phyloP scores from a whole-genome alignment of 192 early-diverging fungal species.

The Coemansia sp. region DNA sequence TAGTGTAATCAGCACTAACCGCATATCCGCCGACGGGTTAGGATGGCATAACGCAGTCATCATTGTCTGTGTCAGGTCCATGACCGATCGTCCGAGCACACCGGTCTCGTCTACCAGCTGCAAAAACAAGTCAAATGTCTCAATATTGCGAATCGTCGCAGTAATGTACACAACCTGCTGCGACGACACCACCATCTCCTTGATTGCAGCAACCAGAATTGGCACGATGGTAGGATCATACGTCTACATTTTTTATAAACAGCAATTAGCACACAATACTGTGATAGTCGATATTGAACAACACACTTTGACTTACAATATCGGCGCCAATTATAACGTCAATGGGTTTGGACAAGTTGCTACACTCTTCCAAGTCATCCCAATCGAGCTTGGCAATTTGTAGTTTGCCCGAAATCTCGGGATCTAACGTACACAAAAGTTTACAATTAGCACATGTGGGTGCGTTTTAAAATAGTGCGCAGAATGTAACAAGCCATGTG shows the following conservation, averaged over 20 bases:
- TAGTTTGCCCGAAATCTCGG: slow-evolving; percentile 27
- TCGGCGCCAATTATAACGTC: slow-evolving; percentile 54
- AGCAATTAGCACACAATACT: not conserved
- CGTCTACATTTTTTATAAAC: slow-evolving; percentile 17
- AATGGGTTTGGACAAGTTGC: slow-evolving; percentile 15
- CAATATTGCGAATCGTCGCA: slow-evolving; percentile 31
- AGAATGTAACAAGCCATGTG: not conserved
- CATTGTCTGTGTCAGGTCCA: slow-evolving; percentile 33
- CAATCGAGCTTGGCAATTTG: slow-evolving; percentile 43
- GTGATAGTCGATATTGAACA: not conserved
- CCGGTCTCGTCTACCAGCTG: slow-evolving; percentile 33
- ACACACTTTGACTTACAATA: slow-evolving; percentile 33
- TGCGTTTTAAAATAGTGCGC: not conserved
- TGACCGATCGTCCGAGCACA: slow-evolving; percentile 46
- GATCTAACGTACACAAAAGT: slow-evolving; percentile 20
- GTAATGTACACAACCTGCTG: slow-evolving; percentile 51
- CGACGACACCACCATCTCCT: slow-evolving; percentile 32
- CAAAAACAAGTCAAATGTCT: slow-evolving; percentile 50
- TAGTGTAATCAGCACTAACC: slow-evolving; percentile 43
- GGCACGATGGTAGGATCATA: slow-evolving; percentile 52
- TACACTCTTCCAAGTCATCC: slow-evolving; percentile 33
- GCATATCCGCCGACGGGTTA: slow-evolving; percentile 36
- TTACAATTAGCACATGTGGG: not conserved
- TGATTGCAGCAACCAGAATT: slow-evolving; percentile 33
- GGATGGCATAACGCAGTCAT: slow-evolving; percentile 41